A percentile compares a stretch with the other conserved stretches of the same genome.
These are phyloP conservation scores for Cicer chorassanicum DNA, from an alignment of 306 rosid genomes.

Conservation along the genomic window DNA sequence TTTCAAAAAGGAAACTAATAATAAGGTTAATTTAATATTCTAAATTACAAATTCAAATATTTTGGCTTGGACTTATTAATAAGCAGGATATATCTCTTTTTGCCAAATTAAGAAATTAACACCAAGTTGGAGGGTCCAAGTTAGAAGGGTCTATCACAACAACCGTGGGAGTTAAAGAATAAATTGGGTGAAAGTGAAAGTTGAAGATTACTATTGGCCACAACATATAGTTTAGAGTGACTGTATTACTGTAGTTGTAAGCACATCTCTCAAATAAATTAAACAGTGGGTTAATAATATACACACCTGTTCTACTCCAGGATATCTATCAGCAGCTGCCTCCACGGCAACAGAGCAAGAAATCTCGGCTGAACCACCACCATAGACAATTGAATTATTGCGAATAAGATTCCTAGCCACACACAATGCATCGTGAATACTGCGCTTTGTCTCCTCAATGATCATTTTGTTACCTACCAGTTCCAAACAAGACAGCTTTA, in stretches of 20 bases:
- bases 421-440: slow-evolving; percentile 92
- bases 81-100: neutral
- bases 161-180: neutral
- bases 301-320: slow-evolving; percentile 94
- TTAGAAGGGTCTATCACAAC: neutral
- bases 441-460: slow-evolving; percentile 97
- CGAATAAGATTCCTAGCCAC: slow-evolving; percentile 98
- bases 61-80: neutral
- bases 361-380: slow-evolving; percentile 98
- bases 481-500: slow-evolving; percentile 42
- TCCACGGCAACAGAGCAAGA: slow-evolving; percentile 88
- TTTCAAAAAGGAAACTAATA: neutral
- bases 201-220: neutral
- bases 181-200: neutral
- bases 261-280: neutral
- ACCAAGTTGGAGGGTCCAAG: neutral
- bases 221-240: neutral
- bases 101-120: neutral
- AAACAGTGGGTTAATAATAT: neutral
- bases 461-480: slow-evolving; percentile 93
- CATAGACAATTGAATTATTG: slow-evolving; percentile 94
- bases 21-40: neutral
- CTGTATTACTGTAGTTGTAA: too few species aligned
- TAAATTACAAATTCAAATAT: neutral
- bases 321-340: slow-evolving; percentile 88